Evolutionary conservation across 441 rosid species (phyloP), one percentile per base, ranked within the genome.

Genomic region (Brassica hybrid): DNA sequence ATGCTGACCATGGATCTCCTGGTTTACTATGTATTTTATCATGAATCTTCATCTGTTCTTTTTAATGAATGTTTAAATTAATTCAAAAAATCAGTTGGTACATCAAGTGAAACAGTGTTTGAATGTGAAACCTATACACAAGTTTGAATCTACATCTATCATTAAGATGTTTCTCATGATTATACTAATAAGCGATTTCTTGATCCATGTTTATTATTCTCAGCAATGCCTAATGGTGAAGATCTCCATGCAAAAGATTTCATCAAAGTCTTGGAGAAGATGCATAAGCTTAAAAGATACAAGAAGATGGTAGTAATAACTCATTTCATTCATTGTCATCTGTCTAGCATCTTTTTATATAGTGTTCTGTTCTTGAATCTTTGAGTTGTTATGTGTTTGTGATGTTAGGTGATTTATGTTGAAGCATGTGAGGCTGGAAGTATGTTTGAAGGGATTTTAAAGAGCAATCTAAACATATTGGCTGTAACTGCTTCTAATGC

Each of bases 351-450:
- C 18, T 67, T 4, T 4, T 52, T 32, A n/a, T 66, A 7, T 36
- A 13, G 16, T 48, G 38, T 34, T 68, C 3, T 50, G 59, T 58
- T 59, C 18, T 45, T 73, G 27, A 23, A 62, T 38, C 5, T 61
- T 67, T 62, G 52, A 68, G 56, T 41, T 71, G 21, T 65, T 11
- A 14, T 62, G 17, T 12, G 38, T 23, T 63, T 43, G 63, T 21
- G 50, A 79, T 76, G 58, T 18, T 71, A 90, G 95, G 93, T 89
- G 57, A 82, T 89, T 18, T 91, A 89, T 76, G 75, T 91, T 9
- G 92, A 89, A 78, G 90, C 96, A 25, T 91, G 96, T 71, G 94
- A 91, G 69, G 68, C 92, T n/a, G 96, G 92, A 56, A 89, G 91
- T 64, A 84, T 91, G 75, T 91, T 91, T 74, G 86, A 89, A 66